These are phyloP conservation scores for Epichloe typhina DNA, from an alignment of 2,329 filamentous ascomycete genomes.

Conservation along the genomic window DNA sequence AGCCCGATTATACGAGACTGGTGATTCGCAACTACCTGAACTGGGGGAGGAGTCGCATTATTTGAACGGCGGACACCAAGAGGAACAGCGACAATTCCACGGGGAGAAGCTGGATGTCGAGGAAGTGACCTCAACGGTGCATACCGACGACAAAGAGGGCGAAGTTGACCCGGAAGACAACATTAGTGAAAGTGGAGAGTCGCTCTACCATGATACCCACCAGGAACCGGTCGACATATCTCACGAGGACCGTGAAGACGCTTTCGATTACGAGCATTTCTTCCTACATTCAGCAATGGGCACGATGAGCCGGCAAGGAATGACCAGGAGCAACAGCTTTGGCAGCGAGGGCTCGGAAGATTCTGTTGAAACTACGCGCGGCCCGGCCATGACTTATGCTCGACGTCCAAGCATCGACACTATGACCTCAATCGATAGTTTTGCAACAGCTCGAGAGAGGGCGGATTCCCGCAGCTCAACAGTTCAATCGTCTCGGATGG, in stretches of 20 bases:
- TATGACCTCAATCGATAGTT: slow-evolving; percentile 38
- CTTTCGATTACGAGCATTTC: slow-evolving; percentile 94
- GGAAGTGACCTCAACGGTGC: slow-evolving; percentile 1
- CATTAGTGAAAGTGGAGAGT: slow-evolving; percentile 50
- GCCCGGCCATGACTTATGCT: slow-evolving; percentile 18
- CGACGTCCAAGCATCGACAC: slow-evolving; percentile 36
- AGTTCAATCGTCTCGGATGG: slow-evolving; percentile 7
- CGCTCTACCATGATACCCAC: slow-evolving; percentile 48
- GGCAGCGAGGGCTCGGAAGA: slow-evolving; percentile 45
- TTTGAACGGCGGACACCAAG: not conserved
- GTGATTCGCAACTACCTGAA: not conserved
- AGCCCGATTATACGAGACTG: slow-evolving; percentile 1
- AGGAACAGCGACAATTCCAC: not conserved
- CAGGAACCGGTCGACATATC: slow-evolving; percentile 45
- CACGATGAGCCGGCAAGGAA: slow-evolving; percentile 41
- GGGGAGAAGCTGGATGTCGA: not conserved
- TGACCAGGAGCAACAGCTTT: slow-evolving; percentile 23
- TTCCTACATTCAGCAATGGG: slow-evolving; percentile 89
- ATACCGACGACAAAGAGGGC: slow-evolving; percentile 13
- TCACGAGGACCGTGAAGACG: slow-evolving; percentile 87
- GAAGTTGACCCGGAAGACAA: slow-evolving; percentile 10
- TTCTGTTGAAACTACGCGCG: slow-evolving; percentile 49
- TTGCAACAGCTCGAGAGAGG: slow-evolving; percentile 41
- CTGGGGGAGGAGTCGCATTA: not conserved
- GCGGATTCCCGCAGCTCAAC: slow-evolving; percentile 24